These are phyloP conservation scores for Wickerhamiella occidentalis DNA, from an alignment of 805 yeast genomes.

Conservation along the genomic window DNA sequence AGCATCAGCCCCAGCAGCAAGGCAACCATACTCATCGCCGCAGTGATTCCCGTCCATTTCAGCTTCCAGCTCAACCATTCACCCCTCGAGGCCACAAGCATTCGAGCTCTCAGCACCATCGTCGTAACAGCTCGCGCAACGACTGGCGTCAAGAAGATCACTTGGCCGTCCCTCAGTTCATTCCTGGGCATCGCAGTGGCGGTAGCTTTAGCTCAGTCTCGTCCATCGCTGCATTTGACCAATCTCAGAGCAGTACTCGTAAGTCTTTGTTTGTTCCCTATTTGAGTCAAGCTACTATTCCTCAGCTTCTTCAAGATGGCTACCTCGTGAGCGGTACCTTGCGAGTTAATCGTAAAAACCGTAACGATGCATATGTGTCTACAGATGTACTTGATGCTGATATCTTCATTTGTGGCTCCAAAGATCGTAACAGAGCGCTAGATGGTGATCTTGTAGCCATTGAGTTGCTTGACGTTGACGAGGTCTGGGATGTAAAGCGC, in stretches of 20 bases:
- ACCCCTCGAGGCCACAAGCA: conserved; percentile 16
- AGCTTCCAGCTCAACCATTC: conserved; percentile 20
- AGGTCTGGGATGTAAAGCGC: conserved; percentile 92
- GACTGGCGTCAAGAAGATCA: conserved; percentile 20
- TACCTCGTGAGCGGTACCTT: conserved; percentile 82
- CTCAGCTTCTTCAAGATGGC: conserved; percentile 80
- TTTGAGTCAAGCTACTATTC: conserved; percentile 83
- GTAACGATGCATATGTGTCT: conserved; percentile 97
- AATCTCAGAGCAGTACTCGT: conserved; percentile 21
- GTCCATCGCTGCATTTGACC: conserved; percentile 26
- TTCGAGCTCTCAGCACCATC: conserved; percentile 32
- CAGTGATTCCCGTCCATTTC: conserved; percentile 22
- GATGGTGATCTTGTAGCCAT: conserved; percentile 97
- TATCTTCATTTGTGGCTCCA: conserved; percentile 94
- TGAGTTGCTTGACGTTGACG: conserved; percentile 87
- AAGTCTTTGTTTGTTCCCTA: conserved; percentile 87
- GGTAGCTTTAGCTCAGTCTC: conserved; percentile 48
- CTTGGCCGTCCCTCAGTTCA: conserved; percentile 30
- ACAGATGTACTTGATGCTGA: conserved; percentile 94
- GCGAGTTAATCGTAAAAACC: conserved; percentile 88
- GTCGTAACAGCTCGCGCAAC: conserved; percentile 27
- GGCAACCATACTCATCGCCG: conserved; percentile 42
- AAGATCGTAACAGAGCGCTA: conserved; percentile 92
- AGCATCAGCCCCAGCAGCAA: conserved; percentile 20
- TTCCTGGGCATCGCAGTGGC: conserved; percentile 70